A percentile compares a stretch with the other conserved stretches of the same genome.
Conservation (phyloP, 768 basidiomycete species). For the Psilocybe azurescens region DNA sequence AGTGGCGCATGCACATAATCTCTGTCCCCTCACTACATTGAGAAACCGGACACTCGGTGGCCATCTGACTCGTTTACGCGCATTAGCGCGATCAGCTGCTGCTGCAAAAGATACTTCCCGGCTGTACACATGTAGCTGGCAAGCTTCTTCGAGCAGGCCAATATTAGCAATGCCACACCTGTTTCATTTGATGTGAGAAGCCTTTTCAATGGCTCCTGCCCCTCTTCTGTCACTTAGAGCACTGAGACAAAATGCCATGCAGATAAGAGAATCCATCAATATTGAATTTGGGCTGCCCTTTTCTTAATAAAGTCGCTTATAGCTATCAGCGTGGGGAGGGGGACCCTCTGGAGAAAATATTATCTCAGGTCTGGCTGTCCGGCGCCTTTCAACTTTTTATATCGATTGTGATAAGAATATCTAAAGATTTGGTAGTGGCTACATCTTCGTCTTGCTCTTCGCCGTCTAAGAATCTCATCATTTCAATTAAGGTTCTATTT, state of each 20-base stretch:
- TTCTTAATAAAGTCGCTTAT: too few relatives aligned
- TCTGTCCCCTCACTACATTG: not conserved
- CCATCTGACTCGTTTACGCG: not conserved
- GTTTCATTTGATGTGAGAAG: constrained; percentile 1
- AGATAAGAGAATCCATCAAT: constrained; percentile 6
- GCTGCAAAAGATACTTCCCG: not conserved
- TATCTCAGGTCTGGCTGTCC: too few relatives aligned
- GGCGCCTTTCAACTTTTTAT: too few relatives aligned
- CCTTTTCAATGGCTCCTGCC: constrained; percentile 6
- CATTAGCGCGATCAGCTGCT: constrained; percentile 4
- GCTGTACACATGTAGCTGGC: constrained; percentile 2
- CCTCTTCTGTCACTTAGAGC: constrained; percentile 2
- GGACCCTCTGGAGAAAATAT: too few relatives aligned
- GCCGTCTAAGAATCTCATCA: constrained; percentile 9
- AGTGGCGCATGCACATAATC: not conserved
- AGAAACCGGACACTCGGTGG: constrained; percentile 1
- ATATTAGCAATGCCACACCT: too few relatives aligned
- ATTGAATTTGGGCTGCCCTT: too few relatives aligned
- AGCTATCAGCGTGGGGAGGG: too few relatives aligned
- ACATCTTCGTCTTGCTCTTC: not conserved
- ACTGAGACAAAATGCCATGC: constrained; percentile 7
- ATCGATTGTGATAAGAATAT: not conserved
- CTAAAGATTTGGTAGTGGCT: not conserved
- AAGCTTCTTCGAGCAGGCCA: not conserved
- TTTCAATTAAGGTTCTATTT: constrained; percentile 5